Base-by-base conservation (phyloP, 2,329 filamentous ascomycete species). In the Claviceps lovelessii region DNA sequence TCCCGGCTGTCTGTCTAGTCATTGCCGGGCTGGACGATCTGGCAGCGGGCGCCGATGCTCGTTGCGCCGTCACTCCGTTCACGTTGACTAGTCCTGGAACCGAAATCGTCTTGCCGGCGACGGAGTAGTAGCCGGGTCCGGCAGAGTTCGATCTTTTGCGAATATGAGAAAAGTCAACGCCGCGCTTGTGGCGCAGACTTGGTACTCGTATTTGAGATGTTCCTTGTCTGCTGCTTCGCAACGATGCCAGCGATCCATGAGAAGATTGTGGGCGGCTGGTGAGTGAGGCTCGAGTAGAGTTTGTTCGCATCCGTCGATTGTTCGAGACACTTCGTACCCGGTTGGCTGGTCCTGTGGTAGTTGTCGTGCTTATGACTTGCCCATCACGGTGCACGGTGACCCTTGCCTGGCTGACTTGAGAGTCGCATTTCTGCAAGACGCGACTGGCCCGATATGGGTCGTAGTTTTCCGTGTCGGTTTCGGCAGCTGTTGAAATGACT, bases 391-490 rank as follows among this genome's bases (percentile, higher is more conserved):
- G 84, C 50, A 93, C 75, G 0, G 81, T 81, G 52, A 90, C 79
- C 61, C 81, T 86, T 35, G 84, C 77, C 61, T 83, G 82, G 57
- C 83, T 78, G 8, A 73, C 75, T 52, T 81, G 76, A 0, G 73
- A 70, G 29, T 72, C 66, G 41, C 61, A 63, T 8, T 66, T 63
- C 41, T 72, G 68, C 42, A 68, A 67, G 51, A 73, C 66, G 7
- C 78, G 76, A 3, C 85, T 89, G 5, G 86, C 81, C 62, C 87
- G 81, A 67, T 86, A 95, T 0, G 90, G 89, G 66, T 95, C 90
- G 62, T 95, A 95, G 67, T 85, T 93, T 9, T 72, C 76, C 23
- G 64, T 61, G 8, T 78, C 76, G 1, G 71, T 72, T 35, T 78
- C 76, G n/a, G 77, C 71, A 13, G 78, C 71, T 54, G 80, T 82